Percentiles rank a stretch among this genome's conserved stretches.
phyloP scores from a whole-genome alignment of 805 yeast genomes.

The Candida fluviatilis region DNA sequence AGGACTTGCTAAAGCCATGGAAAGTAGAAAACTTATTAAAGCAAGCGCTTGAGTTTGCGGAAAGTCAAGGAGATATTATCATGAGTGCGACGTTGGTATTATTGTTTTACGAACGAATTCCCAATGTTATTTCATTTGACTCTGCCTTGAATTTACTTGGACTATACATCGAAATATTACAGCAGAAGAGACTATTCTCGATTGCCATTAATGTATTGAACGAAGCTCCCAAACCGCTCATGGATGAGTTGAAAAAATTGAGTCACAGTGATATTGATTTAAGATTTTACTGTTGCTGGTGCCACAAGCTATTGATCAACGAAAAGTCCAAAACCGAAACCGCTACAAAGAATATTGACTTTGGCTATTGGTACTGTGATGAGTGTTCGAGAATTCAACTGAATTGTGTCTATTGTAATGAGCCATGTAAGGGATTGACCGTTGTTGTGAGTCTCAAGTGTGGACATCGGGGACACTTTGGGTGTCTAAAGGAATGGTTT shows the following conservation, averaged over 20 bases:
- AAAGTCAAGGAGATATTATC: slow-evolving; percentile 60
- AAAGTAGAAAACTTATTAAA: slow-evolving; percentile 45
- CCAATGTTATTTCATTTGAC: slow-evolving; percentile 17
- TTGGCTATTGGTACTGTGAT: slow-evolving; percentile 86
- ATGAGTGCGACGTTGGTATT: slow-evolving; percentile 55
- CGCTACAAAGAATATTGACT: slow-evolving; percentile 18
- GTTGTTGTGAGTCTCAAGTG: slow-evolving; percentile 58
- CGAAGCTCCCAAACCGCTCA: slow-evolving; percentile 28
- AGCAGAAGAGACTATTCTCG: slow-evolving; percentile 47
- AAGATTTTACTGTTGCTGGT: slow-evolving; percentile 55
- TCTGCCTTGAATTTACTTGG: slow-evolving; percentile 52
- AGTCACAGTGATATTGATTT: slow-evolving; percentile 34
- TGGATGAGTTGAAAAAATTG: slow-evolving; percentile 23
- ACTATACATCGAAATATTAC: slow-evolving; percentile 51
- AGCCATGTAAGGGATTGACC: slow-evolving; percentile 69
- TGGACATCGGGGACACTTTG: slow-evolving; percentile 85
- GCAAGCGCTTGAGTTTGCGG: slow-evolving; percentile 51
- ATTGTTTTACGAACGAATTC: slow-evolving; percentile 40
- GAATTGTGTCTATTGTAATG: slow-evolving; percentile 75
- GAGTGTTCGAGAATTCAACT: slow-evolving; percentile 57
- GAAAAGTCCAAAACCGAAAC: slow-evolving; percentile 46
- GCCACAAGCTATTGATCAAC: slow-evolving; percentile 56
- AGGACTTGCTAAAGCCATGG: slow-evolving; percentile 46
- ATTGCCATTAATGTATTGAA: slow-evolving; percentile 56
- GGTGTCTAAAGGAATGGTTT: slow-evolving; percentile 78